Percentiles rank a stretch among this genome's conserved stretches.
Evolutionary conservation across 495 filamentous ascomycete genomes (phyloP).

Genomic region (Xylaria sp.): DNA sequence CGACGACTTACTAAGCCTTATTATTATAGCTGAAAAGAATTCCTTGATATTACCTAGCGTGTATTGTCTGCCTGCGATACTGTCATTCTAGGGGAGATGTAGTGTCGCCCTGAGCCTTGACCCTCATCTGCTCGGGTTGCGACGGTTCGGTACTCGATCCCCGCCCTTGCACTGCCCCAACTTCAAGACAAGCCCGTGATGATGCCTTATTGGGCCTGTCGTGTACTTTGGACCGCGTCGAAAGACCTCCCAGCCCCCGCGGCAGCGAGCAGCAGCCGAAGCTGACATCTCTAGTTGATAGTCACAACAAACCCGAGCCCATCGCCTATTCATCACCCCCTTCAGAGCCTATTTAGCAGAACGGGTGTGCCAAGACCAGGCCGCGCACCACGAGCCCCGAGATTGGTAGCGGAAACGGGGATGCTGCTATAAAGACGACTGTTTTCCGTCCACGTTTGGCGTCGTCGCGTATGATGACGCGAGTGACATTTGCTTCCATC

Average conservation of each 20-base stretch:
- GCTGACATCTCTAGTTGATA: background rate
- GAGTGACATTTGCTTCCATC: constrained; percentile 5
- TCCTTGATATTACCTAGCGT: constrained; percentile 44
- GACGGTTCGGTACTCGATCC: background rate
- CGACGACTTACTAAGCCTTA: background rate
- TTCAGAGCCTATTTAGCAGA: background rate
- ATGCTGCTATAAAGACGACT: constrained; percentile 8
- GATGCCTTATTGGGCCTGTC: background rate
- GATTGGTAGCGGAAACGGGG: background rate
- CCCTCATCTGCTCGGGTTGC: constrained; percentile 1
- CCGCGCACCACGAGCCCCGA: background rate
- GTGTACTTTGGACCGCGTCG: background rate
- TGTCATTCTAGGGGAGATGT: constrained; percentile 29
- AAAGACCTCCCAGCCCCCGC: background rate
- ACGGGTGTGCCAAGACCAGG: background rate
- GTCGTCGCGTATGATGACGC: background rate
- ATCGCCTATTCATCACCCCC: background rate
- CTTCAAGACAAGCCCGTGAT: background rate
- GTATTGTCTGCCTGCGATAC: constrained; percentile 37
- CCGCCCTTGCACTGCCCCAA: background rate
- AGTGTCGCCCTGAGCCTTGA: constrained; percentile 22
- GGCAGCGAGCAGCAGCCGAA: background rate
- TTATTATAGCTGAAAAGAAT: constrained; percentile 34
- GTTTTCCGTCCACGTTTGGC: background rate
- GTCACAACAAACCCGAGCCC: background rate